phyloP scores from a whole-genome alignment of 2,329 filamentous ascomycete species.

The Zarea fungicola region DNA sequence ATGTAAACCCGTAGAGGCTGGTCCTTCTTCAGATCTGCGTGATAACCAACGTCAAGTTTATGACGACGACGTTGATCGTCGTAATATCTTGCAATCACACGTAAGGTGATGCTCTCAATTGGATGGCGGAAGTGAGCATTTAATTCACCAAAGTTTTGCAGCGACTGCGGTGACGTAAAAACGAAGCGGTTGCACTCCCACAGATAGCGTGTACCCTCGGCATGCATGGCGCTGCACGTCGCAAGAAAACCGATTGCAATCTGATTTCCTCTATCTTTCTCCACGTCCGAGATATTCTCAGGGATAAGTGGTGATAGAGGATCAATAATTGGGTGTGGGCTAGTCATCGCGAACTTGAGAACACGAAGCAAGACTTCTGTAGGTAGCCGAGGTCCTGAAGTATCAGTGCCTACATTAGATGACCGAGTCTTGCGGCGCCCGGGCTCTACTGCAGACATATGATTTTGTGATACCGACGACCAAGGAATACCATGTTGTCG shows the following conservation, averaged over 20 bases:
- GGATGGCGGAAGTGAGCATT: constrained; percentile 35
- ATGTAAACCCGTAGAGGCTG: constrained; percentile 37
- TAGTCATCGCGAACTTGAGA: constrained; percentile 46
- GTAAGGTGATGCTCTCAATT: constrained; percentile 44
- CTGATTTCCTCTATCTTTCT: constrained; percentile 40
- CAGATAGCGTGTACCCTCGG: constrained; percentile 44
- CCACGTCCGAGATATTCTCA: constrained; percentile 39
- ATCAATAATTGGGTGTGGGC: constrained; percentile 46
- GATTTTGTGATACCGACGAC: constrained; percentile 34
- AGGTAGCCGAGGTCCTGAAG: constrained; percentile 40
- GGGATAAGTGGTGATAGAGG: constrained; percentile 41
- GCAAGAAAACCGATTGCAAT: constrained; percentile 49
- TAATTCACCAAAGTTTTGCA: constrained; percentile 46
- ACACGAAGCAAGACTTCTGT: constrained; percentile 49
- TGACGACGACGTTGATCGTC: constrained; percentile 44
- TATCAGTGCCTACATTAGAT: constrained; percentile 24
- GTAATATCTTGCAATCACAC: constrained; percentile 51
- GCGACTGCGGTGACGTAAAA: constrained; percentile 47
- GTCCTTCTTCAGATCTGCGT: constrained; percentile 37
- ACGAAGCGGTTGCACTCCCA: constrained; percentile 50
- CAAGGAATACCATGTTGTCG: constrained; percentile 49
- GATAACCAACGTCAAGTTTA: constrained; percentile 37
- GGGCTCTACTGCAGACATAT: constrained; percentile 27
- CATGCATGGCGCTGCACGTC: constrained; percentile 44
- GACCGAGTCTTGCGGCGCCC: constrained; percentile 29